Evolutionary conservation across 1,284 basidiomycete genomes (phyloP).

Genomic region (Exobasidium rhododendri): DNA sequence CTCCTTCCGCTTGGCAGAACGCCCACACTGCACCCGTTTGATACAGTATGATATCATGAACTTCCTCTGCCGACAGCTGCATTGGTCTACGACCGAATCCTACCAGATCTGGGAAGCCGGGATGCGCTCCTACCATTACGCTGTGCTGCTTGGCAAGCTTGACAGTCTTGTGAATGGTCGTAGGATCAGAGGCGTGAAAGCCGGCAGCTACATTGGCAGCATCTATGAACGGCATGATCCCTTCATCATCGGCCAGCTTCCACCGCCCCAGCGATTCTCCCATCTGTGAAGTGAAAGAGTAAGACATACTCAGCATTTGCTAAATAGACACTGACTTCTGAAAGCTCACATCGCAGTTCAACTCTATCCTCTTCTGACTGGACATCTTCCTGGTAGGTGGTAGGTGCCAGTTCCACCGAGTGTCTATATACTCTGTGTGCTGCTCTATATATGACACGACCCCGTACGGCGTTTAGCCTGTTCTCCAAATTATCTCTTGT

Average conservation of each 20-base stretch:
- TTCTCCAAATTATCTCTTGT: no score
- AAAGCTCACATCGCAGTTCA: slow-evolving; percentile 11
- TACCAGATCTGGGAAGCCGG: slow-evolving; percentile 23
- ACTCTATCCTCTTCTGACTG: slow-evolving; percentile 1
- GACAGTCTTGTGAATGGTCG: slow-evolving; percentile 23
- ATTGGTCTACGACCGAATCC: slow-evolving; percentile 28
- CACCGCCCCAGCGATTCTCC: slow-evolving; percentile 26
- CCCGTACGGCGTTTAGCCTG: no score
- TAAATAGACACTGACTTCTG: no score
- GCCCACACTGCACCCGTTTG: slow-evolving; percentile 25
- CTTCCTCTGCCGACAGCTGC: slow-evolving; percentile 23
- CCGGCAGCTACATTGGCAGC: slow-evolving; percentile 24
- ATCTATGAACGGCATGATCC: slow-evolving; percentile 25
- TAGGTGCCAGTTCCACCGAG: no score
- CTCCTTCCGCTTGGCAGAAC: slow-evolving; percentile 24
- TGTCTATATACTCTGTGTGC: no score
- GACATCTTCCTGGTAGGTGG: neutral
- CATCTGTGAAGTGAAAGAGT: slow-evolving; percentile 14
- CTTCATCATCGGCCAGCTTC: slow-evolving; percentile 24
- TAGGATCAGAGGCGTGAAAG: slow-evolving; percentile 26
- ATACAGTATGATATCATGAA: slow-evolving; percentile 26
- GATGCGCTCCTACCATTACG: slow-evolving; percentile 24
- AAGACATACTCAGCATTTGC: neutral
- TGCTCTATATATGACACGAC: no score
- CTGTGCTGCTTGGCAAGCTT: slow-evolving; percentile 23